phyloP scores from a whole-genome alignment of 2,329 filamentous ascomycete genomes.

The Didymosphaeria variabile region DNA sequence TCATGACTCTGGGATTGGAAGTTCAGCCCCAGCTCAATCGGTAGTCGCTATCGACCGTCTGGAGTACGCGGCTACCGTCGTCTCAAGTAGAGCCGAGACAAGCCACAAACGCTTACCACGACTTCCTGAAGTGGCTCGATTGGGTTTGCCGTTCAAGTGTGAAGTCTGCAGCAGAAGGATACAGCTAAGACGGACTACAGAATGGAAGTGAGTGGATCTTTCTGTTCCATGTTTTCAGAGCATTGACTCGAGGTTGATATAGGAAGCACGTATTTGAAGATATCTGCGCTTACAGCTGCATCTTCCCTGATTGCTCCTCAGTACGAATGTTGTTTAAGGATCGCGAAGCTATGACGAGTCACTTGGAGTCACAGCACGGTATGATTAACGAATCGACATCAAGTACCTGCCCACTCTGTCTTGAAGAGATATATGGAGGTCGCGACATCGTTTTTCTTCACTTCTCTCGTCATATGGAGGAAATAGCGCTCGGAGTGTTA shows the following conservation, averaged over 20 bases:
- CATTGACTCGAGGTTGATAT: not conserved
- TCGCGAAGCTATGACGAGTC: constrained; percentile 1
- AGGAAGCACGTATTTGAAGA: constrained; percentile 22
- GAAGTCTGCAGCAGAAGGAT: constrained; percentile 20
- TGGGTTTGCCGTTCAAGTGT: constrained; percentile 16
- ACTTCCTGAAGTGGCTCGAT: constrained; percentile 15
- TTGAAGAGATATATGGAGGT: constrained; percentile 14
- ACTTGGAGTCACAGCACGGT: constrained; percentile 12
- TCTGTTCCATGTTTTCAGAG: not conserved
- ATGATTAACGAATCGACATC: not conserved
- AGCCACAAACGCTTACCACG: constrained; percentile 22
- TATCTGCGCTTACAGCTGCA: constrained; percentile 20
- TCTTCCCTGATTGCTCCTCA: constrained; percentile 14
- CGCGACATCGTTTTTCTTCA: constrained; percentile 12
- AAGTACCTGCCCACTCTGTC: constrained; percentile 16
- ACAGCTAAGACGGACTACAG: constrained; percentile 14
- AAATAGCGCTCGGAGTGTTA: constrained; percentile 17
- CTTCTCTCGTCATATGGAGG: constrained; percentile 22
- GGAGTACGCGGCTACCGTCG: constrained; percentile 16
- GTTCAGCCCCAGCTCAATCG: constrained; percentile 11
- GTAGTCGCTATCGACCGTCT: not conserved
- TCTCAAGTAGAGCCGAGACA: constrained; percentile 16
- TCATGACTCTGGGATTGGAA: constrained; percentile 14
- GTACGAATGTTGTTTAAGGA: constrained; percentile 11
- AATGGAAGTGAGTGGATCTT: constrained; percentile 18